A percentile compares a stretch with the other conserved stretches of the same genome.
These are phyloP conservation scores for Talaromyces funiculosus DNA, from an alignment of 2,329 filamentous ascomycete species.

Conservation along the genomic window DNA sequence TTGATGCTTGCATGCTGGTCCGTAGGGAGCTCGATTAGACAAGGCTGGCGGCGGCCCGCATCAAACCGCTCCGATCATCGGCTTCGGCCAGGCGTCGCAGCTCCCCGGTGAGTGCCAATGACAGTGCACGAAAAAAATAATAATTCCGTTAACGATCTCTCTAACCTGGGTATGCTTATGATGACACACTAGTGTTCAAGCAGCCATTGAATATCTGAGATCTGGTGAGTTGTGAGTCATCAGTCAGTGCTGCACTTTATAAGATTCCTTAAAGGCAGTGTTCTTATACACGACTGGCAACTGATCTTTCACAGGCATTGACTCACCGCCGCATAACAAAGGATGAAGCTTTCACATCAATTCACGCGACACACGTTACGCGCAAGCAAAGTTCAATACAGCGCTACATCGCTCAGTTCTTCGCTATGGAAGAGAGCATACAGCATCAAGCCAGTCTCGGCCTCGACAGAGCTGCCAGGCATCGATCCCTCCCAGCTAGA, in stretches of 20 bases:
- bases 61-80: constrained; percentile 10
- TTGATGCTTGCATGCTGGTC: not conserved
- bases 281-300: not conserved
- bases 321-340: not conserved
- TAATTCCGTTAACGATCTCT: not conserved
- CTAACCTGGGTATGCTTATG: not conserved
- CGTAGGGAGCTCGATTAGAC: not conserved
- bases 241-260: not conserved
- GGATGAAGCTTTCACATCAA: constrained; percentile 33
- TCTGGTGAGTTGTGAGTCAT: not conserved
- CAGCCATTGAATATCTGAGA: not conserved
- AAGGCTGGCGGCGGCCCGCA: not conserved
- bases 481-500: constrained; percentile 73
- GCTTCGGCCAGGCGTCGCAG: not conserved
- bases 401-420: constrained; percentile 17
- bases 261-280: not conserved
- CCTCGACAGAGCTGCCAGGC: constrained; percentile 47
- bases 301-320: not conserved
- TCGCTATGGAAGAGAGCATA: constrained; percentile 47
- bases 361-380: constrained; percentile 27
- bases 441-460: constrained; percentile 30
- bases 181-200: not conserved
- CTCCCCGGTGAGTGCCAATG: not conserved
- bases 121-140: not conserved
- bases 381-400: constrained; percentile 23